Evolutionary conservation across 352 stramenopile species (phyloP).

Genomic region (Globisporangium nodosum): DNA sequence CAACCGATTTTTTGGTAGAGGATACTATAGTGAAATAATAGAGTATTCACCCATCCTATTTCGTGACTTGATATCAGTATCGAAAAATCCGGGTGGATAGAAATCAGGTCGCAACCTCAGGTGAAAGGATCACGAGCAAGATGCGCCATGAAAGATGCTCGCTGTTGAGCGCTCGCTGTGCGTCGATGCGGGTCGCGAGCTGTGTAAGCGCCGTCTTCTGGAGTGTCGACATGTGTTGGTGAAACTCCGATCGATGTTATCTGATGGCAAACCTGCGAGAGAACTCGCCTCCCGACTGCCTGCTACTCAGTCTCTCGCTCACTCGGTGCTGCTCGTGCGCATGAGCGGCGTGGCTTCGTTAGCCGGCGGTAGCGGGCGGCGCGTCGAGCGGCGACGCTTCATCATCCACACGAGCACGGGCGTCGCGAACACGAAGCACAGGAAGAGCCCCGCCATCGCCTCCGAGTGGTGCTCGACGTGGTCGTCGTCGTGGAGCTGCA

Average conservation of each 20-base stretch:
- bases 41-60: not conserved
- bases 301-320: not conserved
- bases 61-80: not conserved
- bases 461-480: not conserved
- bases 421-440: constrained; percentile 3
- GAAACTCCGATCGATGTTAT: too few species aligned
- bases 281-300: not conserved
- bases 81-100: not conserved
- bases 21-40: not conserved
- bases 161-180: too few species aligned
- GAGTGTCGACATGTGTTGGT: too few species aligned
- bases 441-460: not conserved
- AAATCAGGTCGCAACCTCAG: not conserved
- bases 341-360: constrained; percentile 13
- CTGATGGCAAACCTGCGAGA: too few species aligned
- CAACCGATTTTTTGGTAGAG: not conserved
- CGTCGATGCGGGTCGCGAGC: too few species aligned
- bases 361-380: not conserved
- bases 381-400: constrained; percentile 8
- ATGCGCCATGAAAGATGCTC: not conserved
- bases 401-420: constrained; percentile 14
- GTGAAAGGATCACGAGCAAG: too few species aligned
- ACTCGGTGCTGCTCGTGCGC: not conserved
- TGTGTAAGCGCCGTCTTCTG: too few species aligned
- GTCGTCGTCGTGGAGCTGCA: not conserved